Evolutionary conservation across 2,329 filamentous ascomycete genomes (phyloP), one percentile per base, ranked within the genome.

Genomic region (Colletotrichum sansevieriae): DNA sequence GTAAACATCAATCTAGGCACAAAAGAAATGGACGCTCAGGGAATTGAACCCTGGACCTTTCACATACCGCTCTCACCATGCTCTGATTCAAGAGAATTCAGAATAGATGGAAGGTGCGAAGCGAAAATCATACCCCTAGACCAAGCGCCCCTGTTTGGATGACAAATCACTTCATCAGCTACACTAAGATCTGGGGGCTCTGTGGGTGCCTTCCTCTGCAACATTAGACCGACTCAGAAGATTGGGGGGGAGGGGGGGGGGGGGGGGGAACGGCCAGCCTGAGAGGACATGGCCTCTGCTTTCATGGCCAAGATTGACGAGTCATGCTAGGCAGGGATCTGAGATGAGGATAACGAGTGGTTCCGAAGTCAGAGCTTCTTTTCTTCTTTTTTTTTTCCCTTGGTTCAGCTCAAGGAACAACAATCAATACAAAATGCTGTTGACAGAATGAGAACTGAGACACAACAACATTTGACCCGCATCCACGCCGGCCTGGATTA

Each of bases 51-150:
- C 62, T 41, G 54, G 62, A 51, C 62, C 62, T 64, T 59, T 64
- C 62, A 64, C 62, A 63, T 15, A 22, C 52, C n/a, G n/a, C 35
- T 12, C 41, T 41, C 25, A n/a, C 0, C 3, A 6, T 20, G 20
- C 60, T 39, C 13, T 7, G 20, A 20, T 13, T 13, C 6, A n/a
- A 4, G 20, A 15, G 25, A 2, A 12, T 15, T 13, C 15, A 29
- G 61, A 0, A 10, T 0, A 22, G 2, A 12, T n/a, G 18, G n/a
- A 2, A n/a, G 8, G 35, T 64, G 62, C 62, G 62, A 64, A 64
- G 62, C 62, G 62, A 64, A 64, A 64, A 64, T 64, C 62, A 64
- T 64, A 64, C 62, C 62, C 62, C 62, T 64, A 64, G 62, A 64
- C 62, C 62, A 64, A 64, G 62, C 62, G 62, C 62, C 62, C 62